These are phyloP conservation scores for Oryza brachyantha DNA, from an alignment of 176 grass and related monocot species.

Conservation along the genomic window DNA sequence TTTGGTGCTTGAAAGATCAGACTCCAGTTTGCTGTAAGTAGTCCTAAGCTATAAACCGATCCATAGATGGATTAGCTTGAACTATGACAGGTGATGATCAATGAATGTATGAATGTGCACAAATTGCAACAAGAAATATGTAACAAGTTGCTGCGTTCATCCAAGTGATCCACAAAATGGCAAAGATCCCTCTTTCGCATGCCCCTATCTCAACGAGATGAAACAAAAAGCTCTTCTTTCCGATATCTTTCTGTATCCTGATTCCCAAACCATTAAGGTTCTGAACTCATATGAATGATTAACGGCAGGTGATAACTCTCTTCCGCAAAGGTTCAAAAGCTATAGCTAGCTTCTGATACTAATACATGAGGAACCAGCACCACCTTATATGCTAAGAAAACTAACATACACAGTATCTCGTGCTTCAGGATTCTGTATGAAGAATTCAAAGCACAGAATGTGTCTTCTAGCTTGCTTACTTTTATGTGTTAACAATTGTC, in stretches of 20 bases:
- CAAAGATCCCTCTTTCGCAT: neutral
- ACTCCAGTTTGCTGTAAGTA: constrained; percentile 68
- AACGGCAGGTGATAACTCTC: neutral
- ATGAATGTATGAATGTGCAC: neutral
- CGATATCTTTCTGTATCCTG: neutral
- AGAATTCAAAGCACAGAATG: neutral
- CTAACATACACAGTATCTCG: neutral
- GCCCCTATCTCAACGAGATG: neutral
- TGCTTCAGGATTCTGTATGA: neutral
- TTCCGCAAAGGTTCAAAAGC: neutral
- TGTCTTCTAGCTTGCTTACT: neutral
- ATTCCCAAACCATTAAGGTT: neutral
- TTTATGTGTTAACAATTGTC: neutral
- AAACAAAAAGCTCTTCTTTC: neutral
- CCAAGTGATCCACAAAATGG: neutral
- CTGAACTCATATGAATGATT: neutral
- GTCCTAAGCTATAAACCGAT: constrained; percentile 60
- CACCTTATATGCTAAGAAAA: neutral
- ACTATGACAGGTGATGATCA: neutral
- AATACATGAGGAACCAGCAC: neutral
- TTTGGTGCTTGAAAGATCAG: constrained; percentile 73
- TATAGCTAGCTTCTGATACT: neutral
- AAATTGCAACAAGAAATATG: neutral
- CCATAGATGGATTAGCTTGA: constrained; percentile 22
- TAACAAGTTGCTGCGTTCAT: neutral